These are phyloP conservation scores for Aegilops sharonensis DNA, from an alignment of 176 grass and related monocot species.

Conservation along the genomic window DNA sequence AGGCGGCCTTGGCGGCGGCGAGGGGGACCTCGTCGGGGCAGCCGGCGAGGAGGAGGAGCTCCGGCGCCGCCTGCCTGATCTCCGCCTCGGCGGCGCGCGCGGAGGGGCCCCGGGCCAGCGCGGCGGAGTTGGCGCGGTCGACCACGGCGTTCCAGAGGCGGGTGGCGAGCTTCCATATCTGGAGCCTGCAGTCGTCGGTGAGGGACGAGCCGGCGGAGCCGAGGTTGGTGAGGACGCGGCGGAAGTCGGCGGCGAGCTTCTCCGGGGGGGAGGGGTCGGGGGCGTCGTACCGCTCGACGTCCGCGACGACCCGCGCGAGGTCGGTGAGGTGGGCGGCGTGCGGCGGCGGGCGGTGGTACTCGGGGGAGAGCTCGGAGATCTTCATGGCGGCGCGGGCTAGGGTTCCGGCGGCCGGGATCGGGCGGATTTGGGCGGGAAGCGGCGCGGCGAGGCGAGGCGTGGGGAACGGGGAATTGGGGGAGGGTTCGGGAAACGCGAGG, in stretches of 20 bases:
- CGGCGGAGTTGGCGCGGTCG: slow-evolving; percentile 69
- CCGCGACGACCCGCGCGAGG: slow-evolving; percentile 51
- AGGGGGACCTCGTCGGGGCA: slow-evolving; percentile 46
- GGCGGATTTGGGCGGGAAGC: slow-evolving; percentile 34
- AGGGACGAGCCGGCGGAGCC: slow-evolving; percentile 40
- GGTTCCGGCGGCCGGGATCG: slow-evolving; percentile 19
- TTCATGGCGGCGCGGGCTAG: slow-evolving; percentile 48
- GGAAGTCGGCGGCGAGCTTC: slow-evolving; percentile 49
- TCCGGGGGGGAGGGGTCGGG: slow-evolving; percentile 39
- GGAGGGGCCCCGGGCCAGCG: slow-evolving; percentile 3
- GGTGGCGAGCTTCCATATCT: slow-evolving; percentile 78
- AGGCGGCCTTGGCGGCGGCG: slow-evolving; percentile 58
- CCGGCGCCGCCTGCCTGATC: slow-evolving; percentile 71
- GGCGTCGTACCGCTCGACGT: slow-evolving; percentile 48
- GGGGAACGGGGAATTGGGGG: neutral
- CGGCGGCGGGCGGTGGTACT: slow-evolving; percentile 46
- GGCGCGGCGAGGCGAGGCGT: neutral
- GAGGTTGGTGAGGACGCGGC: slow-evolving; percentile 51
- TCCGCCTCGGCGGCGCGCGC: slow-evolving; percentile 50
- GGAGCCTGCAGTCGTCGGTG: slow-evolving; percentile 41
- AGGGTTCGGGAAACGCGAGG: slow-evolving; percentile 3
- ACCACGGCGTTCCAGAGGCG: slow-evolving; percentile 91
- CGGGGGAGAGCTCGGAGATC: slow-evolving; percentile 97
- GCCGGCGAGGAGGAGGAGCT: slow-evolving; percentile 66
- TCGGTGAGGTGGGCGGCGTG: slow-evolving; percentile 52